Evolutionary conservation across 1,284 basidiomycete genomes (phyloP), one percentile per base, ranked within the genome.

Genomic region (Moesziomyces antarcticus): DNA sequence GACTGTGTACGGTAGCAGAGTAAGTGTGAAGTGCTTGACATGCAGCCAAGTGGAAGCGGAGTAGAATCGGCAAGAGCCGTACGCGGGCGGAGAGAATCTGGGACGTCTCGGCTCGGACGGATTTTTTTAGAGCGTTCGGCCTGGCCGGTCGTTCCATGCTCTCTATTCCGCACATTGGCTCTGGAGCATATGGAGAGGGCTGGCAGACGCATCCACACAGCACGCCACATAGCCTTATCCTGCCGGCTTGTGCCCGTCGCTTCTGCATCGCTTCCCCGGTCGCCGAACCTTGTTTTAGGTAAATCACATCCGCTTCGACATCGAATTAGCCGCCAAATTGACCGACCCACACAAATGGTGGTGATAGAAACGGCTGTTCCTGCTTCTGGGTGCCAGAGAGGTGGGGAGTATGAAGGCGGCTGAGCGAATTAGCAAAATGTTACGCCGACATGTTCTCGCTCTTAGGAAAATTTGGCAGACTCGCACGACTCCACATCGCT

Each of bases 121-220:
- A 42, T 46, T 22, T 46, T 48, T 53, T 56, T 35, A 41, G 8
- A 43, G 37, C 27, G 45, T 22, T 22, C 18, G 40, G 46, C 14
- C 18, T 48, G 22, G 56, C 56, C 60, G 61, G 57, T 72, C 63
- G 69, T 55, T 61, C 68, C 58, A 72, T 62, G 41, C 53, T 58
- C 47, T 46, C 69, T 37, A 72, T 66, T 63, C 55, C 69, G 51
- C 58, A 49, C 59, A 72, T 66, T 27, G 10, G 27, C 33, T 62
- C 69, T 72, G 63, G 69, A 72, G 58, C 57, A 52, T 66, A 72
- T 63, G 59, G 69, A 64, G 56, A 33, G 30, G 13, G 10, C 1
- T 33, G 30, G 30, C 30, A 33, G 25, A 8, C 13, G 56, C 24
- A 60, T 40, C 16, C 37, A 18, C 37, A 40, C 16, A 11, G 14